These are phyloP conservation scores for Solanum pimpinellifolium DNA, from an alignment of 257 asterid species.

Conservation along the genomic window DNA sequence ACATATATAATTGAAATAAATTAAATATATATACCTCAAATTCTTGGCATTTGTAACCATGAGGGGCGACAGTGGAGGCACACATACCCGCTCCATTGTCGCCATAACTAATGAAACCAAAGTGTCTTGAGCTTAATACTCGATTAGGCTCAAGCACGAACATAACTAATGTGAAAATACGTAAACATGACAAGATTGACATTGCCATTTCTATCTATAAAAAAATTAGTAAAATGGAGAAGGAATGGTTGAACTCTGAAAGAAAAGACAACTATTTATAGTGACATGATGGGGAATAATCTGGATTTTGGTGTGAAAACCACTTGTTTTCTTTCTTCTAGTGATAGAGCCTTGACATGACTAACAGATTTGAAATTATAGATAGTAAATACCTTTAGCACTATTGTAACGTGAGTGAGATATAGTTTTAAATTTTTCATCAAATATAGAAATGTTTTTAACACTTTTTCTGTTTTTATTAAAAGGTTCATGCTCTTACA, in stretches of 20 bases:
- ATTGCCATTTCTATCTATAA: conserved; percentile 13
- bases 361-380: too few relatives aligned
- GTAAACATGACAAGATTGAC: background rate
- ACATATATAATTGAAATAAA: background rate
- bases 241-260: background rate
- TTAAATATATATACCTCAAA: background rate
- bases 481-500: too few relatives aligned
- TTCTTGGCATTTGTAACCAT: conserved; percentile 31
- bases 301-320: background rate
- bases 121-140: conserved; percentile 17
- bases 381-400: too few relatives aligned
- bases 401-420: too few relatives aligned
- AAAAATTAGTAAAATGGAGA: background rate
- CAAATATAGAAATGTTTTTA: too few relatives aligned
- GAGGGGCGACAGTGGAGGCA: conserved; percentile 1
- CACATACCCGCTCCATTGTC: conserved; percentile 1
- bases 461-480: too few relatives aligned
- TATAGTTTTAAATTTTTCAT: too few relatives aligned
- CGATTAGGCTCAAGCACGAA: conserved; percentile 3
- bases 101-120: background rate
- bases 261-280: background rate
- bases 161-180: conserved; percentile 1
- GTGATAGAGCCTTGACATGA: background rate
- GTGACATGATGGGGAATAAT: background rate
- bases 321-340: background rate